Conservation (phyloP, 108 stramenopile genomes). For the Cyclostephanos invisitatus region DNA sequence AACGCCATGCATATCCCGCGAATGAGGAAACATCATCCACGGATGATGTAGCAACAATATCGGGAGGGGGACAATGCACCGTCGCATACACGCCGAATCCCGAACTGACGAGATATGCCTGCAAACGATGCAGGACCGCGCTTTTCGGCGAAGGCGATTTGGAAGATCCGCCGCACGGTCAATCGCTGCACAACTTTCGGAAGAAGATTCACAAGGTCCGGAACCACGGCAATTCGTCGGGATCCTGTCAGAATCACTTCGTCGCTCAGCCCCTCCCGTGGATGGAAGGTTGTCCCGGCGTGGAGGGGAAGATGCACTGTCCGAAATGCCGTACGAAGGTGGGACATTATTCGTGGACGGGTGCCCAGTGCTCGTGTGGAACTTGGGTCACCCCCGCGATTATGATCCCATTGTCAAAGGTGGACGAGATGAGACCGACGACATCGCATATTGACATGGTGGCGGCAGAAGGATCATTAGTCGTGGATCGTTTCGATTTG, state of each 20-base stretch:
- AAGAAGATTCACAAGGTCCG: conserved; percentile 29
- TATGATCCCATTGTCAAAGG: conserved; percentile 69
- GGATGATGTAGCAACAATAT: conserved; percentile 5
- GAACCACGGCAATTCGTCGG: conserved; percentile 12
- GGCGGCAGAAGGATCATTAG: background rate
- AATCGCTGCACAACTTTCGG: conserved; percentile 52
- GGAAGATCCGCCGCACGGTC: conserved; percentile 62
- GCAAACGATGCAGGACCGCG: conserved; percentile 71
- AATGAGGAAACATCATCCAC: background rate
- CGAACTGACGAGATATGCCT: conserved; percentile 55
- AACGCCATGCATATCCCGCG: background rate
- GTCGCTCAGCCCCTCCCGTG: conserved; percentile 55
- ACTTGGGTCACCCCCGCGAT: conserved; percentile 90
- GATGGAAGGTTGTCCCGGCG: conserved; percentile 51
- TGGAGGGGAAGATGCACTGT: conserved; percentile 76
- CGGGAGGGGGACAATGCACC: background rate
- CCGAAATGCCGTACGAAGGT: conserved; percentile 74
- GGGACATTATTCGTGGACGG: conserved; percentile 84
- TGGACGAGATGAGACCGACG: conserved; percentile 56
- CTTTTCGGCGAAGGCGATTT: conserved; percentile 69
- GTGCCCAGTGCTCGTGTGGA: conserved; percentile 81
- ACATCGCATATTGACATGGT: background rate
- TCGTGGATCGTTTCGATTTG: background rate
- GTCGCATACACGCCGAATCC: conserved; percentile 27
- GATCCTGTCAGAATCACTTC: conserved; percentile 63